Evolutionary conservation across 371 early-diverging fungal genomes (phyloP), one percentile per base, ranked within the genome.

Genomic region (Astathelohania contejeani): DNA sequence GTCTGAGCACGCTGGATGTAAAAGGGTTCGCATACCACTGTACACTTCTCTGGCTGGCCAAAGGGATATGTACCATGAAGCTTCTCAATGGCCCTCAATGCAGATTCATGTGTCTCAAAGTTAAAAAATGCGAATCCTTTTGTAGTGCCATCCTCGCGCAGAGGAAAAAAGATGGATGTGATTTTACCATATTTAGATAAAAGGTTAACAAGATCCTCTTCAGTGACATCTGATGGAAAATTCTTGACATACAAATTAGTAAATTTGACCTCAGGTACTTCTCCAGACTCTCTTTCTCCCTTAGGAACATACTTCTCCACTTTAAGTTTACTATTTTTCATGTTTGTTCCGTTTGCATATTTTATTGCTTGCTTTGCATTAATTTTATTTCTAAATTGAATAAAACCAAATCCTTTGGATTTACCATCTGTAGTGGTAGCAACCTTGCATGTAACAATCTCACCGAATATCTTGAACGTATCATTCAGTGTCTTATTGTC

Each of bases 51-150:
- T 88, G 65, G 50, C 80, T 74, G 48, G 79, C 82, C 50, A 87
- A 92, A 56, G 84, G 86, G 73, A 86, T 82, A 44, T 76, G 92
- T 93, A 60, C 90, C 94, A 75, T 95, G 88, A 71, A 94, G 89
- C 67, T 83, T 81, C 75, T 85, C 82, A 77, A 98, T 95, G 58
- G 96, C 98, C 42, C 76, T 79, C 40, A 86, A 83, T 58, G 98
- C 98, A 60, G 84, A 79, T 72, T 91, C 93, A 62, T 79, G 76
- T 37, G 81, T 85, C 75, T 91, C 90, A 75, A 87, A 98, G 80
- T 98, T 95, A 49, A 92, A 94, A 66, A 90, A 96, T 56, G 92
- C 96, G 74, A 87, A 92, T 27, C 98, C 95, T 74, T 82, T 86
- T 66, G 85, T 85, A 60, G 65, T 69, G 32, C 88, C 88, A 37